Evolutionary conservation across 768 basidiomycete species (phyloP).

Genomic region (Hypsizygus marmoreus): DNA sequence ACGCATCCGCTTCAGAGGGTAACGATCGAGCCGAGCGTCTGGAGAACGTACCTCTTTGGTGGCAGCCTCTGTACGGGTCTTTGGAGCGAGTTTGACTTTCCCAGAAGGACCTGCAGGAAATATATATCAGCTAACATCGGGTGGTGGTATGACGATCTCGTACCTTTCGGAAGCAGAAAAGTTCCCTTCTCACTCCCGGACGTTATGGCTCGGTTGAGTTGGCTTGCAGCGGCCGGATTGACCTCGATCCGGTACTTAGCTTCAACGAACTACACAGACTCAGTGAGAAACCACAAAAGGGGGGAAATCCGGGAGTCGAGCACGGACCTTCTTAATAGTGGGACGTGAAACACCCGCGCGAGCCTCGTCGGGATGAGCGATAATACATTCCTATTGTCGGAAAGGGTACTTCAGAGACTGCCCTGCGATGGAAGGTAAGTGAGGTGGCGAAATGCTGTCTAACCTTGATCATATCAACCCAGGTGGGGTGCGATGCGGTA

Average conservation of each 20-base stretch:
- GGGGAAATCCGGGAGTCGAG: constrained; percentile 12
- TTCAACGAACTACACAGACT: constrained; percentile 75
- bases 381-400: constrained; percentile 64
- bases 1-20: too few relatives aligned
- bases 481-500: constrained; percentile 57
- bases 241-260: constrained; percentile 79
- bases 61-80: constrained; percentile 57
- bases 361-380: constrained; percentile 67
- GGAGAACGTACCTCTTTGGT: constrained; percentile 45
- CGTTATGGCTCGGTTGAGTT: constrained; percentile 82
- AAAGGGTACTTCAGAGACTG: constrained; percentile 16
- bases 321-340: constrained; percentile 73
- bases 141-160: constrained; percentile 7
- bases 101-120: constrained; percentile 31
- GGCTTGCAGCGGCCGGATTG: constrained; percentile 68
- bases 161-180: constrained; percentile 54
- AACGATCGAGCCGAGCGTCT: too few relatives aligned
- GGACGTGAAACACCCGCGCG: constrained; percentile 79
- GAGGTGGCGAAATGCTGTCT: constrained; percentile 26
- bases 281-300: constrained; percentile 15
- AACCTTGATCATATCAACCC: constrained; percentile 84
- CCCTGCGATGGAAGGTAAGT: constrained; percentile 35
- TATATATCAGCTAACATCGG: constrained; percentile 8
- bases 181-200: constrained; percentile 49
- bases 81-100: constrained; percentile 52